These are phyloP conservation scores for Trichosporon faecale DNA, from an alignment of 1,284 basidiomycete genomes.

Conservation along the genomic window DNA sequence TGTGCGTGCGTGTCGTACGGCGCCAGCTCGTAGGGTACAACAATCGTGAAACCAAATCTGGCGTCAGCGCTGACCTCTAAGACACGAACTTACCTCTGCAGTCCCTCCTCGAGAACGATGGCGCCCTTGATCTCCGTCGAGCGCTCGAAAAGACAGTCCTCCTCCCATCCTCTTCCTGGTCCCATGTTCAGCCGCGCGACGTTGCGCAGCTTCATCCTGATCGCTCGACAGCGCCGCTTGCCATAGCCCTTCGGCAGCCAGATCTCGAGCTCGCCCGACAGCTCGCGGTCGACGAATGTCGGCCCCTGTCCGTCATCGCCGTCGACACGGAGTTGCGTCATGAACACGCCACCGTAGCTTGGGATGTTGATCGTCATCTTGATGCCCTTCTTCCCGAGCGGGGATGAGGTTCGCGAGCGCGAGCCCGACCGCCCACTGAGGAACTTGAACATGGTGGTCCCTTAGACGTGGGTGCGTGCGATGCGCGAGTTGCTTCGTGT, in stretches of 20 bases:
- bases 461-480: neutral
- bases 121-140: constrained; percentile 30
- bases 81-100: constrained; percentile 27
- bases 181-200: constrained; percentile 31
- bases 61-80: neutral
- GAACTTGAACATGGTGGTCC: constrained; percentile 19
- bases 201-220: constrained; percentile 33
- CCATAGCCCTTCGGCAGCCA: constrained; percentile 28
- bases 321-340: constrained; percentile 15
- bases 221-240: constrained; percentile 30
- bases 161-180: constrained; percentile 27
- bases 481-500: neutral
- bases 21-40: constrained; percentile 29
- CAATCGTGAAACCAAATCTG: constrained; percentile 35
- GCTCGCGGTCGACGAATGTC: constrained; percentile 17
- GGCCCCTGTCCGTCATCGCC: neutral
- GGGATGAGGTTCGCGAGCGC: constrained; percentile 19
- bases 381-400: constrained; percentile 6
- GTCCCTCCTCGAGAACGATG: constrained; percentile 33
- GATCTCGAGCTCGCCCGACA: constrained; percentile 35
- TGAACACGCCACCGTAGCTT: constrained; percentile 26
- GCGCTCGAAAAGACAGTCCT: constrained; percentile 34
- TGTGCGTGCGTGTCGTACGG: constrained; percentile 31
- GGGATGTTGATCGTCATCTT: constrained; percentile 27
- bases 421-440: constrained; percentile 17